phyloP scores from a whole-genome alignment of 345 rosid species.

The Dimocarpus longan region DNA sequence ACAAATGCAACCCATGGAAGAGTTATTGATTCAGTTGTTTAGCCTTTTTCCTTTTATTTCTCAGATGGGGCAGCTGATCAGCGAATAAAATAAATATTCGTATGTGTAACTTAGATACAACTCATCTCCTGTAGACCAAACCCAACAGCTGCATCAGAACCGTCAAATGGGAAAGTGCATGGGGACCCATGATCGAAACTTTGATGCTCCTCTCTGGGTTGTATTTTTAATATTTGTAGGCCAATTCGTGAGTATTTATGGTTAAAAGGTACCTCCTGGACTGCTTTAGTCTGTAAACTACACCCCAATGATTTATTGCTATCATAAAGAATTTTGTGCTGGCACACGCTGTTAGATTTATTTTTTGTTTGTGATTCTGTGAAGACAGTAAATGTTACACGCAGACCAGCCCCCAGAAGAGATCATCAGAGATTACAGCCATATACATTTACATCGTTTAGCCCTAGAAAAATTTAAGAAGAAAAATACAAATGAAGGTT shows the following conservation, averaged over 20 bases:
- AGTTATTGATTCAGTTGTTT: not conserved
- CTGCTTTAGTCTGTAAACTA: not conserved
- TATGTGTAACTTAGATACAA: no score
- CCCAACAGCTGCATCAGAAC: not conserved
- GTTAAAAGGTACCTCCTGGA: not conserved
- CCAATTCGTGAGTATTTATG: not conserved
- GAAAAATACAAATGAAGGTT: no score
- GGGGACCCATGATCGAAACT: not conserved
- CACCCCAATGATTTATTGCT: not conserved
- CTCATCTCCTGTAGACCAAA: not conserved
- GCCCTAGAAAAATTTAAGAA: not conserved
- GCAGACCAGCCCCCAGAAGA: not conserved
- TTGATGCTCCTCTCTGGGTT: not conserved
- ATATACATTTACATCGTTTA: not conserved
- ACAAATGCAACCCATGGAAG: not conserved
- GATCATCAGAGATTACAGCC: not conserved
- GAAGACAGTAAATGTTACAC: not conserved
- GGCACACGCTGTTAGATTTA: not conserved
- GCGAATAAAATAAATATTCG: not conserved
- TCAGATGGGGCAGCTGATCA: not conserved
- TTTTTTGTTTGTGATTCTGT: not conserved
- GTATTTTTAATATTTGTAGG: not conserved
- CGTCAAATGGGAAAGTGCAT: not conserved
- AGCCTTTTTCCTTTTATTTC: not conserved
- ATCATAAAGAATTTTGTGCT: conserved; percentile 6